Evolutionary conservation across 169 alveolate genomes (phyloP), one percentile per base, ranked within the genome.

Genomic region (Cryptosporidium viatorum): DNA sequence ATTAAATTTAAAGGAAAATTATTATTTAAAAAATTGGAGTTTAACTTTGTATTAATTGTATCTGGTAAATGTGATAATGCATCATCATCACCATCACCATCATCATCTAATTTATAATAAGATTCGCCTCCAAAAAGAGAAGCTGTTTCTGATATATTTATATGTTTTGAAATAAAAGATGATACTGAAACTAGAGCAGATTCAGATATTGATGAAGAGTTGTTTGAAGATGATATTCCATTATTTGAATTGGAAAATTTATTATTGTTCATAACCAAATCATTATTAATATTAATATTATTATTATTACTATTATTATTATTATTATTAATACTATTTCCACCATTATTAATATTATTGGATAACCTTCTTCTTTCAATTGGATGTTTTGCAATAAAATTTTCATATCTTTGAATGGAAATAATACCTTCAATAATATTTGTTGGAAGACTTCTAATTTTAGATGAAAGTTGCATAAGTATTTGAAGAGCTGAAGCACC

Each of bases 401-500:
- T 65, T 48, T 59, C 80, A 16, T 62, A 80, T 41, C 89, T 80
- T 80, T 80, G 89, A 2, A 80, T 41, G 39, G 89, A 80, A 29
- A 80, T 65, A 8, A 65, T 67, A 62, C 89, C 89, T 29, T 80
- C 89, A 23, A 80, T 80, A 62, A 80, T 80, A 43, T 80, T 80
- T 0, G 89, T 80, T 48, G 89, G 89, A 9, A 80, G 68, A 62
- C 60, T 29, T 48, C 89, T 80, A 31, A 80, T 60, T 41, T 65
- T 65, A 26, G 89, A 80, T 21, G 89, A 80, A 12, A 80, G 65
- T 39, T 60, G 89, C 58, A 80, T 67, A n/a, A 80, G 68, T 26
- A 80, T 65, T 59, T 80, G 89, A 37, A 80, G 75, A 45, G 89
- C 68, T 9, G 89, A 62, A 16, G 89, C 89, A n/a, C 89, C 89